Evolutionary conservation across 108 stramenopile species (phyloP).

Genomic region (Stephanodiscus triporus): DNA sequence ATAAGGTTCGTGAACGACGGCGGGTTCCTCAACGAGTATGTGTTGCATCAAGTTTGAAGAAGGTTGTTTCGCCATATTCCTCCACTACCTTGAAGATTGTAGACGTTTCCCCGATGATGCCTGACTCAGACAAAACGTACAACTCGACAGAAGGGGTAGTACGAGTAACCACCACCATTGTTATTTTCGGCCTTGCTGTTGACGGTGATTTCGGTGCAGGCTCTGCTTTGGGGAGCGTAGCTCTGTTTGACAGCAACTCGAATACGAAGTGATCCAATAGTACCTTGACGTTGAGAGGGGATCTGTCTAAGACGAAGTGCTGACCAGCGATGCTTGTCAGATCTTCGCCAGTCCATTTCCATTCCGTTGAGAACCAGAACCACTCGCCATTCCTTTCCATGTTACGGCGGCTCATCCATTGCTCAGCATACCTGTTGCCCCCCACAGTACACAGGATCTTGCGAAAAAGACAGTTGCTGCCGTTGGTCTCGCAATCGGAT

Average conservation of each 20-base stretch:
- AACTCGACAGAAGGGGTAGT: constrained; percentile 53
- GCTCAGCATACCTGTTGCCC: background rate
- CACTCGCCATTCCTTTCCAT: constrained; percentile 54
- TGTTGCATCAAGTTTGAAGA: no score
- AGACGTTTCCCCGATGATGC: no score
- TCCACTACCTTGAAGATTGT: no score
- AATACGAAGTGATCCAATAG: constrained; percentile 53
- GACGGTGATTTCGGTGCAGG: constrained; percentile 50
- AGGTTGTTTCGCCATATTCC: no score
- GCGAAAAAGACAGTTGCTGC: constrained; percentile 23
- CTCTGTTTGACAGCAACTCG: constrained; percentile 49
- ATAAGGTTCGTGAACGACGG: no score
- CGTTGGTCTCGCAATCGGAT: constrained; percentile 27
- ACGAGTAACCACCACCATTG: constrained; percentile 38
- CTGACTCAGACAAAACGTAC: no score
- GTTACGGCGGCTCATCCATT: constrained; percentile 10
- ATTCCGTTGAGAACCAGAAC: constrained; percentile 39
- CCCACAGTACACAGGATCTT: constrained; percentile 11
- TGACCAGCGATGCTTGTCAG: constrained; percentile 35
- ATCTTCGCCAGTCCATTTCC: constrained; percentile 40
- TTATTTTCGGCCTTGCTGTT: constrained; percentile 64
- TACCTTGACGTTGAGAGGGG: constrained; percentile 44
- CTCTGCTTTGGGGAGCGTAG: constrained; percentile 31
- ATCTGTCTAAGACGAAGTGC: constrained; percentile 48
- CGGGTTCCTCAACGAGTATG: no score